phyloP scores from a whole-genome alignment of 139 green algal species.

The Chlorella ohadii region DNA sequence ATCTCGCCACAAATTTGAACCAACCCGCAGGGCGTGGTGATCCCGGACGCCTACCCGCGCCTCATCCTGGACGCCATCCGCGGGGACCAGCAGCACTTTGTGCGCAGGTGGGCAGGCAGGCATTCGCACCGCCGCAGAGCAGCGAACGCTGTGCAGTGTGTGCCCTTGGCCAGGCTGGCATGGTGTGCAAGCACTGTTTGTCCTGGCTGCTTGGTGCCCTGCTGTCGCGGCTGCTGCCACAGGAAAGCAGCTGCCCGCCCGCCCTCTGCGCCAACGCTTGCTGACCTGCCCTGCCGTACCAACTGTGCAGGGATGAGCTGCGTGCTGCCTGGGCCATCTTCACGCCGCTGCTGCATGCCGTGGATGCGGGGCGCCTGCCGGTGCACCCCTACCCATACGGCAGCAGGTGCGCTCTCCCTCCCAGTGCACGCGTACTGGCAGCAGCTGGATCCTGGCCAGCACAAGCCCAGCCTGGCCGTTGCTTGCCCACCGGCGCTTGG shows the following conservation, averaged over 20 bases:
- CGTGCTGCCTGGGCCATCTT: constrained; percentile 94
- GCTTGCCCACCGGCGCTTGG: too few relatives aligned
- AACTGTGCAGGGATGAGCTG: constrained; percentile 81
- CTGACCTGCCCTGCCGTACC: background rate
- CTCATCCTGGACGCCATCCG: constrained; percentile 94
- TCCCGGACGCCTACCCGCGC: constrained; percentile 95
- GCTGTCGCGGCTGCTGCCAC: background rate
- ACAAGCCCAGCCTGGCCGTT: too few relatives aligned
- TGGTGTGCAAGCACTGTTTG: too few relatives aligned
- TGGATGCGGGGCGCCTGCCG: constrained; percentile 74
- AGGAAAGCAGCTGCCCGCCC: background rate
- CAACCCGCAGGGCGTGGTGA: constrained; percentile 66
- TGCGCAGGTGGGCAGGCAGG: constrained; percentile 65
- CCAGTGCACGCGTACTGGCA: too few relatives aligned
- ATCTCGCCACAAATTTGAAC: too few relatives aligned
- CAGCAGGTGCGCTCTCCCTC: constrained; percentile 1
- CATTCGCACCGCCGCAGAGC: too few relatives aligned
- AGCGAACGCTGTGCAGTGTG: too few relatives aligned
- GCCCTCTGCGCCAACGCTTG: background rate
- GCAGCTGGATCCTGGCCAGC: too few relatives aligned
- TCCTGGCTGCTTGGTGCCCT: too few relatives aligned
- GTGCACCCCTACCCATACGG: constrained; percentile 70
- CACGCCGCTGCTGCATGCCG: constrained; percentile 88
- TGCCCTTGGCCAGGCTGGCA: too few relatives aligned
- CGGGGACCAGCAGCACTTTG: constrained; percentile 97